Conservation (phyloP, 2,329 filamentous ascomycete genomes). For the Pseudopyrenochaeta lycopersici region DNA sequence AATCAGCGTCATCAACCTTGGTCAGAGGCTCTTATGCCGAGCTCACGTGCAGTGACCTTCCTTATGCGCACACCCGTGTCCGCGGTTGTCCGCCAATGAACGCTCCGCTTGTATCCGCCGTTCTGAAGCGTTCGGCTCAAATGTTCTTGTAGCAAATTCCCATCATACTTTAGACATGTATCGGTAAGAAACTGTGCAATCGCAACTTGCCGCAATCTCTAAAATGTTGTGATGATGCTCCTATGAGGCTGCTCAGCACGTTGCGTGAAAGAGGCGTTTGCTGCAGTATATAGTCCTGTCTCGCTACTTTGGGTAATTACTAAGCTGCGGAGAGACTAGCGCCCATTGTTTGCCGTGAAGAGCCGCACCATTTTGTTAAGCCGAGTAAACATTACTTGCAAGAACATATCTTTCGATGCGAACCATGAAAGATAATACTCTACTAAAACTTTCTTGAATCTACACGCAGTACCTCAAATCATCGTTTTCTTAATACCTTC, state of each 20-base stretch:
- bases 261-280: neutral
- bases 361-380: slow-evolving; percentile 20
- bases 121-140: neutral
- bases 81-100: slow-evolving; percentile 28
- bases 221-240: neutral
- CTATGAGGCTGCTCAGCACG: slow-evolving; percentile 1
- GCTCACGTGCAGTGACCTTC: slow-evolving; percentile 32
- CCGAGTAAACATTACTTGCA: slow-evolving; percentile 19
- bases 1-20: slow-evolving; percentile 25
- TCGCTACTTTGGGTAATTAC: slow-evolving; percentile 4
- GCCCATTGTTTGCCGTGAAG: slow-evolving; percentile 15
- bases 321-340: slow-evolving; percentile 4
- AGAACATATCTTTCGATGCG: slow-evolving; percentile 3
- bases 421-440: neutral
- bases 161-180: neutral
- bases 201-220: neutral
- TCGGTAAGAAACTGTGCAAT: neutral
- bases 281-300: neutral
- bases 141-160: neutral
- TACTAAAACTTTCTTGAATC: neutral
- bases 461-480: neutral
- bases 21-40: slow-evolving; percentile 32
- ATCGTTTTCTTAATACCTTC: neutral
- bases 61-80: slow-evolving; percentile 20
- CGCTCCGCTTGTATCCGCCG: slow-evolving; percentile 31